Conservation (phyloP, 805 yeast species). For the Torulaspora franciscae region DNA sequence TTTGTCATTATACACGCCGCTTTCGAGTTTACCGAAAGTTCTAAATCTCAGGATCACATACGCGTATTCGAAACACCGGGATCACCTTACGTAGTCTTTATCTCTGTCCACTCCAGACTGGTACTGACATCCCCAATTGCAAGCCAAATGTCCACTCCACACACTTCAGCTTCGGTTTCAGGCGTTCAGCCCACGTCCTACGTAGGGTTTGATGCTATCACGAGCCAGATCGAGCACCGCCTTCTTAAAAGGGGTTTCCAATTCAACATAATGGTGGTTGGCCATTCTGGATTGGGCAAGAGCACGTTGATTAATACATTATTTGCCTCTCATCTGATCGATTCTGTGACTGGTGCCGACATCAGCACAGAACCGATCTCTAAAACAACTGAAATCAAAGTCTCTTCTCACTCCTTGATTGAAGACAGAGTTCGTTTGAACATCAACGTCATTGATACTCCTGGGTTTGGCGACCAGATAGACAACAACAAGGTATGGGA, state of each 20-base stretch:
- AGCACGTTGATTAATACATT: constrained; percentile 87
- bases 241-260: constrained; percentile 89
- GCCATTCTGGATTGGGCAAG: constrained; percentile 90
- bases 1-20: not conserved
- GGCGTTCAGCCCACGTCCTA: constrained; percentile 57
- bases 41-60: not conserved
- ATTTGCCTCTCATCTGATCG: constrained; percentile 75
- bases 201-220: constrained; percentile 96
- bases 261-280: constrained; percentile 91
- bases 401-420: constrained; percentile 59
- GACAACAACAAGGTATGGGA: constrained; percentile 96
- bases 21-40: not conserved
- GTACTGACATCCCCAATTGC: not conserved
- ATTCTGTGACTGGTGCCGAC: constrained; percentile 63
- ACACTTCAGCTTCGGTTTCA: constrained; percentile 2
- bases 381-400: constrained; percentile 80
- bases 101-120: not conserved
- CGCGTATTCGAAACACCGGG: not conserved
- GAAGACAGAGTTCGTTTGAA: constrained; percentile 87
- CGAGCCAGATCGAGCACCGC: constrained; percentile 90
- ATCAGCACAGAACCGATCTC: constrained; percentile 65
- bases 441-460: constrained; percentile 89
- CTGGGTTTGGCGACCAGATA: constrained; percentile 96
- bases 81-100: not conserved
- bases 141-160: constrained; percentile 8